A percentile compares a stretch with the other conserved stretches of the same genome.
These are phyloP conservation scores for Terfezia boudieri DNA, from an alignment of 495 filamentous ascomycete genomes.

Conservation along the genomic window DNA sequence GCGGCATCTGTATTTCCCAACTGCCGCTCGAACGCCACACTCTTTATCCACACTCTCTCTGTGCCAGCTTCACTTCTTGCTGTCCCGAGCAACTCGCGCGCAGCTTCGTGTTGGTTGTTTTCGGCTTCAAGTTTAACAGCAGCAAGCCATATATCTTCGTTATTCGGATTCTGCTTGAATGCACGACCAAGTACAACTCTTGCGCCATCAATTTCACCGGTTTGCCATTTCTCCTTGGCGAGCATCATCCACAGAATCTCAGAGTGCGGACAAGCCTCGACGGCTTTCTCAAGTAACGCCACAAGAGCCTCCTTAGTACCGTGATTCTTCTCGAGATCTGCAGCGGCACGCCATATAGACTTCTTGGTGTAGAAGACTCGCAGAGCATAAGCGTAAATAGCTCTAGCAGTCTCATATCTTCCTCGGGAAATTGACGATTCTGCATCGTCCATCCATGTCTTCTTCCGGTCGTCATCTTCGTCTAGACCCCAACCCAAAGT, in stretches of 20 bases:
- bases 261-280: constrained; percentile 71
- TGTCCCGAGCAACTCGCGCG: constrained; percentile 52
- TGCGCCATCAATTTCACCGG: constrained; percentile 65
- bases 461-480: constrained; percentile 89
- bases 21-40: constrained; percentile 73
- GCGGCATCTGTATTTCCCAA: constrained; percentile 55
- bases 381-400: constrained; percentile 78
- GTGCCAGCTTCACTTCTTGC: constrained; percentile 75
- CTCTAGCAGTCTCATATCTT: constrained; percentile 70
- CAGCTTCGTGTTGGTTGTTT: constrained; percentile 54
- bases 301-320: constrained; percentile 64
- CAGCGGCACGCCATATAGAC: constrained; percentile 68
- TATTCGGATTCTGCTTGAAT: constrained; percentile 81
- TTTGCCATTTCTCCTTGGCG: constrained; percentile 78
- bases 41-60: constrained; percentile 91
- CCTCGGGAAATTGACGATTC: constrained; percentile 52
- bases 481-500: constrained; percentile 86
- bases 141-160: constrained; percentile 91
- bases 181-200: constrained; percentile 60
- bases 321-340: constrained; percentile 77
- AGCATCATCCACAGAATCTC: constrained; percentile 93
- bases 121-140: constrained; percentile 91
- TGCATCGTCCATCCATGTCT: constrained; percentile 87
- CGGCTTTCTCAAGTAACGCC: constrained; percentile 73
- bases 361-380: constrained; percentile 68